Evolutionary conservation across 306 rosid species (phyloP).

Genomic region (Erythrophleum fordii): DNA sequence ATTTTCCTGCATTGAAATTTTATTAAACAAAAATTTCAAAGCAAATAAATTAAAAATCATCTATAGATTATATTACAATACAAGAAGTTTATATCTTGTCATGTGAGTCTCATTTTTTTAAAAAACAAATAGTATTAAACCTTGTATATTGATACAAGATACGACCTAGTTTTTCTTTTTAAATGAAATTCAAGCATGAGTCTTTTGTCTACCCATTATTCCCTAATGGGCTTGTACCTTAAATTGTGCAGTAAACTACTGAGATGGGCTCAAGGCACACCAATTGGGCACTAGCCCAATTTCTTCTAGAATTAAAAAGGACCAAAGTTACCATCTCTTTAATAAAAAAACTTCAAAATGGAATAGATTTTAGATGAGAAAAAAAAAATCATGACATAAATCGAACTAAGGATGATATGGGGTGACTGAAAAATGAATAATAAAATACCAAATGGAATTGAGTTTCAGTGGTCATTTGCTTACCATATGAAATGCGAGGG

Average conservation of each 20-base stretch:
- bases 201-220: background rate
- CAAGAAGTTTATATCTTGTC: too few relatives aligned
- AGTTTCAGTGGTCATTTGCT: constrained; percentile 15
- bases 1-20: constrained; percentile 5
- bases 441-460: background rate
- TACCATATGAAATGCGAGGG: constrained; percentile 1
- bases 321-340: too few relatives aligned
- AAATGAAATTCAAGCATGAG: background rate
- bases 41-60: background rate
- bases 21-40: background rate
- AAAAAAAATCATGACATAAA: background rate
- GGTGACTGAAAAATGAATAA: background rate
- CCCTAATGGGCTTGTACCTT: background rate
- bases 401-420: background rate
- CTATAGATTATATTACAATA: too few relatives aligned
- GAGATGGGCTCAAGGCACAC: background rate
- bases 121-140: too few relatives aligned
- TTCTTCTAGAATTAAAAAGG: too few relatives aligned
- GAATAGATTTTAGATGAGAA: background rate
- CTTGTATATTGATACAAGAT: too few relatives aligned
- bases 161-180: too few relatives aligned
- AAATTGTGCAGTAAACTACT: background rate
- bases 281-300: background rate
- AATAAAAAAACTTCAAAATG: too few relatives aligned
- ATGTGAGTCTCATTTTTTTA: too few relatives aligned